Conservation (phyloP, 2,329 filamentous ascomycete genomes). For the Emmonsia crescens region DNA sequence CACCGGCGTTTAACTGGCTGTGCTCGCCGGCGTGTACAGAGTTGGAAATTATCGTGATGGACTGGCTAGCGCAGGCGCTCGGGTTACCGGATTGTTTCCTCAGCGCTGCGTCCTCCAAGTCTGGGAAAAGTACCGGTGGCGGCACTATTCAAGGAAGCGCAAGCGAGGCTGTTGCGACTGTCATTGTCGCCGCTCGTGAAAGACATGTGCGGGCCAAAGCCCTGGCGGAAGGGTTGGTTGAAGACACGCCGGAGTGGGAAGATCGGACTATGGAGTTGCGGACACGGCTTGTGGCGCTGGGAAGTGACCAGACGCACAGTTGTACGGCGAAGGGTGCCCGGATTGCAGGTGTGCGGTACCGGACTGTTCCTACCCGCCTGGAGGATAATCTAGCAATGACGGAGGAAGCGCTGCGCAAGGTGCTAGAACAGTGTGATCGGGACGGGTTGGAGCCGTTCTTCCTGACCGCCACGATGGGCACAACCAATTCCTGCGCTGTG, state of each 20-base stretch:
- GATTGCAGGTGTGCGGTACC: conserved; percentile 75
- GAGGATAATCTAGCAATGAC: conserved; percentile 61
- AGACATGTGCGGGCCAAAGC: conserved; percentile 57
- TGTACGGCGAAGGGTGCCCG: conserved; percentile 78
- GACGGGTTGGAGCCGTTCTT: conserved; percentile 76
- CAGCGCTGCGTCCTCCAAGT: conserved; percentile 38
- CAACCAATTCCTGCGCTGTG: conserved; percentile 76
- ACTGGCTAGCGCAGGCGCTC: conserved; percentile 76
- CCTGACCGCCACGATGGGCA: conserved; percentile 72
- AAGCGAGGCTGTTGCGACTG: conserved; percentile 74
- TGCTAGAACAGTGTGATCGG: conserved; percentile 53
- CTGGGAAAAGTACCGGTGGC: conserved; percentile 53
- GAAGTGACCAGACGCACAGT: conserved; percentile 68
- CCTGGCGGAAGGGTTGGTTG: conserved; percentile 36
- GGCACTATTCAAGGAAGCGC: conserved; percentile 93
- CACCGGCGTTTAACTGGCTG: conserved; percentile 94
- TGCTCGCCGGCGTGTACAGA: conserved; percentile 88
- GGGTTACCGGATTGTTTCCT: conserved; percentile 62
- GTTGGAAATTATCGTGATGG: conserved; percentile 82
- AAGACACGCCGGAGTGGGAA: conserved; percentile 49
- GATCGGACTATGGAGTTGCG: conserved; percentile 58
- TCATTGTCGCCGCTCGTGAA: conserved; percentile 79
- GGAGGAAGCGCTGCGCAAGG: conserved; percentile 48
- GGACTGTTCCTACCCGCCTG: conserved; percentile 52
- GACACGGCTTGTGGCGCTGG: conserved; percentile 66